phyloP scores from a whole-genome alignment of 805 yeast genomes.

The Kodamaea fukazawae region DNA sequence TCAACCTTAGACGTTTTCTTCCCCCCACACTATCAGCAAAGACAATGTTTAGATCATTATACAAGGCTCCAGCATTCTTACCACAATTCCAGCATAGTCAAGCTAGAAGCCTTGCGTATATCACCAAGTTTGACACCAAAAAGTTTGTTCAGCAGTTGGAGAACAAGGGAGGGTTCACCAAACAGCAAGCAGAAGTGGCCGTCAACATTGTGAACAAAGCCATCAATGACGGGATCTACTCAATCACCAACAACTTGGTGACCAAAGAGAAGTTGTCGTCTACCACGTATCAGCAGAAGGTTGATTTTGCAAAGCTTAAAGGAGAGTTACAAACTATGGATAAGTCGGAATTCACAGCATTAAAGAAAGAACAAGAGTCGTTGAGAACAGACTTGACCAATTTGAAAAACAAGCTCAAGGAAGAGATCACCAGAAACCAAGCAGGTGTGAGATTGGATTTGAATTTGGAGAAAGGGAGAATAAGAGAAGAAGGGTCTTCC shows the following conservation, averaged over 20 bases:
- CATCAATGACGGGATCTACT: conserved; percentile 73
- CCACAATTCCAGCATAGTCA: no score
- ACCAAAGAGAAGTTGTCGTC: conserved; percentile 79
- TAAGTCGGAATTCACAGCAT: conserved; percentile 74
- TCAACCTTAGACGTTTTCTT: no score
- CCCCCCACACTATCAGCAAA: no score
- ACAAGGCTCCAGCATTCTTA: no score
- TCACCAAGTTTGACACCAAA: conserved; percentile 70
- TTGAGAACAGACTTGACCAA: conserved; percentile 82
- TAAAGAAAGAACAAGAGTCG: conserved; percentile 85
- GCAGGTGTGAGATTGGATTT: conserved; percentile 89
- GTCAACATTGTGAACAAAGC: conserved; percentile 71
- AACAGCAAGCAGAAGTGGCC: conserved; percentile 76
- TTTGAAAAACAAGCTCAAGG: conserved; percentile 77
- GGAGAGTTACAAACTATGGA: conserved; percentile 90
- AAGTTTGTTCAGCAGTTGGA: conserved; percentile 65
- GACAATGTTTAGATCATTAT: no score
- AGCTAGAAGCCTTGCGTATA: conserved; percentile 19
- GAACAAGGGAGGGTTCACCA: conserved; percentile 64
- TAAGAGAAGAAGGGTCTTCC: conserved; percentile 87
- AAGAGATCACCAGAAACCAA: conserved; percentile 85
- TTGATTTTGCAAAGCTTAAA: conserved; percentile 90
- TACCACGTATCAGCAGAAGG: conserved; percentile 91
- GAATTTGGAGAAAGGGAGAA: conserved; percentile 91
- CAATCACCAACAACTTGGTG: conserved; percentile 75